A percentile compares a stretch with the other conserved stretches of the same genome.
These are phyloP conservation scores for Neopestalotiopsis sp. DNA, from an alignment of 2,329 filamentous ascomycete species.

Conservation along the genomic window DNA sequence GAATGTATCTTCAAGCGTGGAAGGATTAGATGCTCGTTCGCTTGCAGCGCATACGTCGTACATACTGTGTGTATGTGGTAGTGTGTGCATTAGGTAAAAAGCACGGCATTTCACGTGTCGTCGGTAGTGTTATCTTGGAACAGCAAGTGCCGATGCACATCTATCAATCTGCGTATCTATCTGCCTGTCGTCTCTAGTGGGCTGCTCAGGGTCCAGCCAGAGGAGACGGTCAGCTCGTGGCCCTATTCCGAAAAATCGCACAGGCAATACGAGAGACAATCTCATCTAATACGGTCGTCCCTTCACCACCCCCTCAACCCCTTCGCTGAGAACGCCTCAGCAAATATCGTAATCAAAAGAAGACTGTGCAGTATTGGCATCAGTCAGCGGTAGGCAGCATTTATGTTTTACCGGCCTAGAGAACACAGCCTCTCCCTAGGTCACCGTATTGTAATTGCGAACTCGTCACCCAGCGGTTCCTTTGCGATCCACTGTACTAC, in stretches of 20 bases:
- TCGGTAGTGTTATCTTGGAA: not conserved
- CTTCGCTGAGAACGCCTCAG: not conserved
- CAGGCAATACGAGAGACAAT: not conserved
- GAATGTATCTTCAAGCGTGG: too few species aligned
- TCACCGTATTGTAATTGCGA: conserved; percentile 17
- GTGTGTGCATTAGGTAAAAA: not conserved
- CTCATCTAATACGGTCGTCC: not conserved
- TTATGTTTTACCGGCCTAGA: not conserved
- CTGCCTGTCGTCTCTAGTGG: not conserved
- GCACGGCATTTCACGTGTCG: not conserved
- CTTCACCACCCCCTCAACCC: not conserved
- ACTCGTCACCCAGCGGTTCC: conserved; percentile 12
- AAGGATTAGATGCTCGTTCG: too few species aligned
- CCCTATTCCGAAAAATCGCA: not conserved
- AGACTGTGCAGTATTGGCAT: not conserved
- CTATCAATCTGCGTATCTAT: too few species aligned
- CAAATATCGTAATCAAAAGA: not conserved
- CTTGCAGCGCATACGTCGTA: too few species aligned
- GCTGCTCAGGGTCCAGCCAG: not conserved
- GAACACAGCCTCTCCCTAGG: conserved; percentile 12
- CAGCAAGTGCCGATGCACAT: too few species aligned
- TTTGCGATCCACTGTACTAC: conserved; percentile 9
- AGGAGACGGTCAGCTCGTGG: not conserved
- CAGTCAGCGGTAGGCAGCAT: not conserved
- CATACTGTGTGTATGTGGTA: too few species aligned